Percentiles rank a stretch among this genome's conserved stretches.
Evolutionary conservation across 108 stramenopile species (phyloP).

Genomic region (Cylindrotheca fusiformis): DNA sequence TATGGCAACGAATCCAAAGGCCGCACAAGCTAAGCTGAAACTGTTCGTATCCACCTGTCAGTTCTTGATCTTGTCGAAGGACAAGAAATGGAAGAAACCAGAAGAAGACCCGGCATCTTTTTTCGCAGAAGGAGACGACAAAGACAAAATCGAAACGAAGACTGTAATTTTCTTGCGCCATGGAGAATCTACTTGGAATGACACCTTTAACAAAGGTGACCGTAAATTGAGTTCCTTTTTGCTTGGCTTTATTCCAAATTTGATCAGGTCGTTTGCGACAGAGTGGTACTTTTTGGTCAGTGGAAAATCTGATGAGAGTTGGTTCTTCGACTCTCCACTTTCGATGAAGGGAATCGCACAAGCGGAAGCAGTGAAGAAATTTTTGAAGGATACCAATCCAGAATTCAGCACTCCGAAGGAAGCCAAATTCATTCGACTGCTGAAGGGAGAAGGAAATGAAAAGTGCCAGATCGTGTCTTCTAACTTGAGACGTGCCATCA

Average conservation of each 20-base stretch:
- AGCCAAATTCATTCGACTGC: slow-evolving; percentile 34
- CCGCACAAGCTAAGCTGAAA: slow-evolving; percentile 59
- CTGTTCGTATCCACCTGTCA: slow-evolving; percentile 48
- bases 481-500: slow-evolving; percentile 81
- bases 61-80: slow-evolving; percentile 67
- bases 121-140: slow-evolving; percentile 37
- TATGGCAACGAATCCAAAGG: slow-evolving; percentile 47
- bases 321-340: slow-evolving; percentile 84
- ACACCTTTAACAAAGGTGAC: slow-evolving; percentile 85
- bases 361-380: slow-evolving; percentile 50
- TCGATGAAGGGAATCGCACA: slow-evolving; percentile 66
- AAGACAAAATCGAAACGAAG: slow-evolving; percentile 44
- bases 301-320: slow-evolving; percentile 63
- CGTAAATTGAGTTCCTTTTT: slow-evolving; percentile 56
- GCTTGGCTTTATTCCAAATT: slow-evolving; percentile 66
- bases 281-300: slow-evolving; percentile 74
- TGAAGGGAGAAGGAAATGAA: slow-evolving; percentile 36
- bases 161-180: slow-evolving; percentile 82
- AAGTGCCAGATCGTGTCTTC: slow-evolving; percentile 42
- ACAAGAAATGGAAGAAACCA: slow-evolving; percentile 73
- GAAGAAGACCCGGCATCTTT: slow-evolving; percentile 48
- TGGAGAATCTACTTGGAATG: slow-evolving; percentile 84
- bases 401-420: slow-evolving; percentile 49
- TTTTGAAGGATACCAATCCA: slow-evolving; percentile 44
- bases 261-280: slow-evolving; percentile 48